phyloP scores from a whole-genome alignment of 768 basidiomycete genomes.

The Leccinum truebloodii region DNA sequence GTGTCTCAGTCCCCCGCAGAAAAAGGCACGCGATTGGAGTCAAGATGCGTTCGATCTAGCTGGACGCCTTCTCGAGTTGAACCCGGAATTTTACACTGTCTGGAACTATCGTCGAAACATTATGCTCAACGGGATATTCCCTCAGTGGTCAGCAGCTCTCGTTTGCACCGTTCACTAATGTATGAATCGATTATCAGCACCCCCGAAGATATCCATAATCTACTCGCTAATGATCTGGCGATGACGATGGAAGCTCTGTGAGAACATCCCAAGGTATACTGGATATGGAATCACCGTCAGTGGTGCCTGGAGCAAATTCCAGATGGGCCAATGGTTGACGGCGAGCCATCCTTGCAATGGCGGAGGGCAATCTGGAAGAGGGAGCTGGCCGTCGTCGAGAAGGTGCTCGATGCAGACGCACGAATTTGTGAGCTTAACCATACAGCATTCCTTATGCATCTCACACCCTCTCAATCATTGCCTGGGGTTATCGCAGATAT shows the following conservation, averaged over 20 bases:
- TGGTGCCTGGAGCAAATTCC: constrained; percentile 95
- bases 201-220: constrained; percentile 56
- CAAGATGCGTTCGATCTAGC: constrained; percentile 78
- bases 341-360: constrained; percentile 61
- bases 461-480: constrained; percentile 63
- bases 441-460: not conserved
- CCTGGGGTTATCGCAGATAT: constrained; percentile 93
- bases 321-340: constrained; percentile 55
- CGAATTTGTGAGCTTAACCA: constrained; percentile 75
- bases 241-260: constrained; percentile 83
- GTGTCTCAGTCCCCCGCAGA: constrained; percentile 47
- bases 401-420: constrained; percentile 87
- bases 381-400: constrained; percentile 87
- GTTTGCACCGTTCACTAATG: not conserved
- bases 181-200: constrained; percentile 44
- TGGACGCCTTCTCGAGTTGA: constrained; percentile 71
- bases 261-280: constrained; percentile 91
- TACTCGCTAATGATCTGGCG: constrained; percentile 71
- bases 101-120: constrained; percentile 95
- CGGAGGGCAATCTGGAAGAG: constrained; percentile 77
- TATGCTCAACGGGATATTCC: constrained; percentile 69
- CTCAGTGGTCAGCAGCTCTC: constrained; percentile 48
- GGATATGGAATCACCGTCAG: constrained; percentile 97
- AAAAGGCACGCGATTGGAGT: constrained; percentile 66
- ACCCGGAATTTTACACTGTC: constrained; percentile 94